Conservation (phyloP, 108 stramenopile genomes). For the Parmales sp. region DNA sequence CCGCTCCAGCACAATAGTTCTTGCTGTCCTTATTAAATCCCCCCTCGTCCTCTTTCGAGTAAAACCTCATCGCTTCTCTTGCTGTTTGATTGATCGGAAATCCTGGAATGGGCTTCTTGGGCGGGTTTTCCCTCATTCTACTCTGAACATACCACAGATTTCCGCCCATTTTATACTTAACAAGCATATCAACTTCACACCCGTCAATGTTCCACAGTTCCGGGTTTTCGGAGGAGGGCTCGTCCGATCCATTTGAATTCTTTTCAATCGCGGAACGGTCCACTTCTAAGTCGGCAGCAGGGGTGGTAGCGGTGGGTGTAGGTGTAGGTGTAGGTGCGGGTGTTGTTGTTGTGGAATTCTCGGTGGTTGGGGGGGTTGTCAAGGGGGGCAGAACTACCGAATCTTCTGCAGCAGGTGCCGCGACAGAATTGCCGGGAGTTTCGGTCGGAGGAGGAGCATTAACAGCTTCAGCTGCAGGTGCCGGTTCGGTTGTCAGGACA, state of each 20-base stretch:
- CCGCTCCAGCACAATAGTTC: not conserved
- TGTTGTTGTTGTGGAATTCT: no score
- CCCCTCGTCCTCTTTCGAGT: not conserved
- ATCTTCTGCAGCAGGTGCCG: no score
- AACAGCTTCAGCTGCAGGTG: no score
- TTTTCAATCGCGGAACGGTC: not conserved
- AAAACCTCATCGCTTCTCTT: not conserved
- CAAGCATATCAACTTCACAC: not conserved
- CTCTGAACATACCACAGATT: not conserved
- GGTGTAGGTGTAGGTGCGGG: no score
- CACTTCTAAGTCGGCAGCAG: not conserved
- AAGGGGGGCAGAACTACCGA: no score
- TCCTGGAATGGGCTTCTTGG: not conserved
- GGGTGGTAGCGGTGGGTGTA: not conserved
- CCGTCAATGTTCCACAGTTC: constrained; percentile 9
- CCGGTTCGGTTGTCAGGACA: no score
- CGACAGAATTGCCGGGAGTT: no score
- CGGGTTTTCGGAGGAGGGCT: not conserved
- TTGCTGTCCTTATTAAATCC: not conserved
- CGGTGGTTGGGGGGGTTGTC: no score
- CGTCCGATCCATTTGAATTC: not conserved
- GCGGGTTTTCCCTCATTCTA: not conserved
- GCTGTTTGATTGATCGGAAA: not conserved
- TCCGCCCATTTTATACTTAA: constrained; percentile 1
- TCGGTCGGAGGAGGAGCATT: no score